Percentiles rank a stretch among this genome's conserved stretches.
These are phyloP conservation scores for Endogone sp. DNA, from an alignment of 192 early-diverging fungal species.

Conservation along the genomic window DNA sequence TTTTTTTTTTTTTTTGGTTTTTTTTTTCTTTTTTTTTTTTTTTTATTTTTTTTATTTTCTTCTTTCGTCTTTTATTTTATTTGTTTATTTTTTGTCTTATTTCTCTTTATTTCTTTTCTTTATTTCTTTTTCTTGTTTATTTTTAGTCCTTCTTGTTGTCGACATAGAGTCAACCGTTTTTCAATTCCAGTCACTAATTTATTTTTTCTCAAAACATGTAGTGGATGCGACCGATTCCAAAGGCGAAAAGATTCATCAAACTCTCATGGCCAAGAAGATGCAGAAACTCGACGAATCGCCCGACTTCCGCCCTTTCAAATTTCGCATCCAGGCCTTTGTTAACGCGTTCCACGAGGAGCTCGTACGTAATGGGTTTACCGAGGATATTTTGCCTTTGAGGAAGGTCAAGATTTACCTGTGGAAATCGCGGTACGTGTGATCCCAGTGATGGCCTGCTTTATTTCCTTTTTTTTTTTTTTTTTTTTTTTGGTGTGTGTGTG, in stretches of 20 bases:
- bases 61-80: too few relatives aligned
- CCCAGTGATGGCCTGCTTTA: background rate
- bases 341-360: conserved; percentile 73
- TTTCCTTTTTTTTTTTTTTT: too few relatives aligned
- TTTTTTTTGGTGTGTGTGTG: too few relatives aligned
- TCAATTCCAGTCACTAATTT: conserved; percentile 3
- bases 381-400: conserved; percentile 58
- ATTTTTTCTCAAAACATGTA: conserved; percentile 25
- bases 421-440: conserved; percentile 43
- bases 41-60: too few relatives aligned
- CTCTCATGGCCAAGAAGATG: conserved; percentile 75
- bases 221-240: conserved; percentile 60
- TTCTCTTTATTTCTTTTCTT: too few relatives aligned
- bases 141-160: conserved; percentile 3
- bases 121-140: too few relatives aligned
- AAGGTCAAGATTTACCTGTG: conserved; percentile 72
- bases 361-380: conserved; percentile 50
- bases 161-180: conserved; percentile 7
- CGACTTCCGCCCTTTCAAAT: conserved; percentile 78
- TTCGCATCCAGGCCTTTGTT: conserved; percentile 79
- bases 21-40: too few relatives aligned
- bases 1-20: too few relatives aligned
- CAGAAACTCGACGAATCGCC: conserved; percentile 65
- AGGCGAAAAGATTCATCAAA: conserved; percentile 71
- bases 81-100: too few relatives aligned